Conservation (phyloP, 2,329 filamentous ascomycete species). For the Pseudocercospora fuligena region DNA sequence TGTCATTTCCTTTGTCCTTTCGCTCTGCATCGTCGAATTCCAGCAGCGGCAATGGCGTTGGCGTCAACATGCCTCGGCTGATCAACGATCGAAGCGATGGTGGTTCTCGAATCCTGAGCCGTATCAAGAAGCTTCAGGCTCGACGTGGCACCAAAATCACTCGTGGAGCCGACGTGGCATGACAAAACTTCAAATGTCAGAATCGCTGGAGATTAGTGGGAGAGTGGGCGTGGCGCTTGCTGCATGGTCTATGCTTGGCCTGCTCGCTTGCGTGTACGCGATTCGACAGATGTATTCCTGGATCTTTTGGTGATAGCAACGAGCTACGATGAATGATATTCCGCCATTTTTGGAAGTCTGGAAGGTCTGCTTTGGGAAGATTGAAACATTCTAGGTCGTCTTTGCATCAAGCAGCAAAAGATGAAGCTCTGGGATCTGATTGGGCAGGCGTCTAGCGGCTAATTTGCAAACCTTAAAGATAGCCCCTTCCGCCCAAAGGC, state of each 20-base stretch:
- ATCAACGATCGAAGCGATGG: slow-evolving; percentile 41
- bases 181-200: slow-evolving; percentile 64
- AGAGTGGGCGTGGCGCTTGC: slow-evolving; percentile 59
- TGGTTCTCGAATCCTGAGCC: slow-evolving; percentile 48
- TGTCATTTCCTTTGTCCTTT: slow-evolving; percentile 68
- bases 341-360: slow-evolving; percentile 5
- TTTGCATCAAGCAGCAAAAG: background rate
- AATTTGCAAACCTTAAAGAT: background rate
- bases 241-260: slow-evolving; percentile 38
- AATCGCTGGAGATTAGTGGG: slow-evolving; percentile 66
- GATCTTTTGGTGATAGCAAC: slow-evolving; percentile 13
- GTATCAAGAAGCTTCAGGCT: slow-evolving; percentile 47
- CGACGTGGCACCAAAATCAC: slow-evolving; percentile 34
- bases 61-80: slow-evolving; percentile 43
- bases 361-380: slow-evolving; percentile 5
- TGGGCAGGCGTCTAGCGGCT: slow-evolving; percentile 2
- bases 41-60: slow-evolving; percentile 58
- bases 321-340: background rate
- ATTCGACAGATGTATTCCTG: slow-evolving; percentile 32
- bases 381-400: background rate
- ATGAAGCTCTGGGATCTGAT: background rate
- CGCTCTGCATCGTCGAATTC: slow-evolving; percentile 66
- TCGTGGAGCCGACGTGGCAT: slow-evolving; percentile 57
- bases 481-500: background rate
- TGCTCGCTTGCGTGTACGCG: slow-evolving; percentile 29